Base-by-base conservation (phyloP, 1,284 basidiomycete genomes). In the Anthracocystis walkeri region DNA sequence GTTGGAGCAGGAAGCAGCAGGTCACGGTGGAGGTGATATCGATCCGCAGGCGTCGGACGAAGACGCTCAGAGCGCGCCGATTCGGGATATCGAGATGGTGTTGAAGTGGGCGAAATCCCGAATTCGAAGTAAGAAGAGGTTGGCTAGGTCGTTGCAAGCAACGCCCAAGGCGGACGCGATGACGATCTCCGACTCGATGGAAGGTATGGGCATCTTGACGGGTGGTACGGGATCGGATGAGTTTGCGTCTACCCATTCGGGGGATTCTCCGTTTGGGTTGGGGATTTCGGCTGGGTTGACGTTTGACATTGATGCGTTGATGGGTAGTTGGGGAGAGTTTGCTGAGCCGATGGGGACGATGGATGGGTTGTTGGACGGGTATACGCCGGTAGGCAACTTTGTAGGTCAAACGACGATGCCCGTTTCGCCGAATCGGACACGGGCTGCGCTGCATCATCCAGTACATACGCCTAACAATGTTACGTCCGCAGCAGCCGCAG, bases 41-140 rank as follows among this genome's bases (percentile, higher is more conserved):
- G 78, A 77, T 21, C 75, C 71, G 27, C 75, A 79, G 14, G 75
- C 66, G 4, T 71, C 66, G 49, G 78, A 79, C 38, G 78, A 78
- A 50, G 78, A 79, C 51, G 78, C 78, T 0, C 78, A 80, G 49
- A 65, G 57, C 4, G 78, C 78, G 11, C 77, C 73, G 7, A 78
- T 80, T 38, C 50, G 77, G 18, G 78, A 80, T 58, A 65, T 80
- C 40, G 78, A 80, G 58, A 80, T 80, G 76, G 78, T 80, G 50
- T 65, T 80, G 50, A 69, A 73, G 52, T 80, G 78, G 78, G 78
- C 78, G 35, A 75, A 74, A 42, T 67, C 65, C 6, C 48, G 72
- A 14, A 68, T 77, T 14, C 46, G 61, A 16, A 48, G 48, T 18
- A 69, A 66, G 53, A 65, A 65, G 57, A 53, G 65, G 12, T 18